These are phyloP conservation scores for Wickerhamomyces subpelliculosus DNA, from an alignment of 805 yeast genomes.

Conservation along the genomic window DNA sequence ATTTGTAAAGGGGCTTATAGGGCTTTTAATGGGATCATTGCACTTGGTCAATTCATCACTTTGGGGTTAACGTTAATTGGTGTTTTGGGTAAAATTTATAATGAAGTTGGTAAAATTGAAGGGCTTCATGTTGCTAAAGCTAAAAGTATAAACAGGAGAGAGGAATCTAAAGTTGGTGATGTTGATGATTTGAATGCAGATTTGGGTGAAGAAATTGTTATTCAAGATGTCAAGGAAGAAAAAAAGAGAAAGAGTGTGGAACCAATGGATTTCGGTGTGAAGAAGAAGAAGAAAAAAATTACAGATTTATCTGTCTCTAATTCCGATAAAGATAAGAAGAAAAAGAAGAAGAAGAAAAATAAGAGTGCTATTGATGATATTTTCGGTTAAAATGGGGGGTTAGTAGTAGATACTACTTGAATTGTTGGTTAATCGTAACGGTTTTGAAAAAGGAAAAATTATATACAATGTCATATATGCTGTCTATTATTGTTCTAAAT, in stretches of 20 bases:
- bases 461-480: neutral
- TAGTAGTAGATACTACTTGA: too few species aligned
- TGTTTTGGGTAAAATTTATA: constrained; percentile 37
- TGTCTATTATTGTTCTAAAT: constrained; percentile 9
- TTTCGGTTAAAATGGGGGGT: constrained; percentile 43
- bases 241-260: neutral
- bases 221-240: constrained; percentile 2
- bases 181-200: neutral
- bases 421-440: too few species aligned
- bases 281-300: constrained; percentile 10
- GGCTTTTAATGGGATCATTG: constrained; percentile 59
- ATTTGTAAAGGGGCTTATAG: constrained; percentile 44
- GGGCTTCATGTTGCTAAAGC: constrained; percentile 4
- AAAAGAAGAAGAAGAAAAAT: constrained; percentile 6
- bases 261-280: neutral
- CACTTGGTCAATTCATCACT: constrained; percentile 70
- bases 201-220: too few species aligned
- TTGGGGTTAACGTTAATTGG: constrained; percentile 69
- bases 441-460: neutral
- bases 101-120: constrained; percentile 9
- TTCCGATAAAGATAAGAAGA: neutral
- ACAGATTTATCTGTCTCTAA: constrained; percentile 1
- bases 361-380: constrained; percentile 61
- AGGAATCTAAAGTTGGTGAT: too few species aligned
- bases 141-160: neutral